phyloP scores from a whole-genome alignment of 1,284 basidiomycete genomes.

The Cryptococcus sp. region DNA sequence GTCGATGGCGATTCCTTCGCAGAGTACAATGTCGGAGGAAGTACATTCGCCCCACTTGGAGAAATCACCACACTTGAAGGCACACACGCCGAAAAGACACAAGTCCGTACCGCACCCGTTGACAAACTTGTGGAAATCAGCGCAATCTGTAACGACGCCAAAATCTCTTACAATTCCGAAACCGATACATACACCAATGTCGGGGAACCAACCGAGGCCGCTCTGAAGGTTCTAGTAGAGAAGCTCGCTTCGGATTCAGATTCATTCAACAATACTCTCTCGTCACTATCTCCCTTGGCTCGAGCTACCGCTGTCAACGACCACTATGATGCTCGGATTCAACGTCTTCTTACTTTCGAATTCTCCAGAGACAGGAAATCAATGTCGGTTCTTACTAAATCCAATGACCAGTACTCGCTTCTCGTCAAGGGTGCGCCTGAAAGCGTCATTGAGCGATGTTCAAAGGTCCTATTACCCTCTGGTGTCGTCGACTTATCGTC shows the following conservation, averaged over 20 bases:
- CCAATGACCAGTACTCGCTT: constrained; percentile 58
- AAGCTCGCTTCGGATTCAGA: constrained; percentile 60
- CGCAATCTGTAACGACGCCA: constrained; percentile 88
- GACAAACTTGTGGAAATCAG: constrained; percentile 81
- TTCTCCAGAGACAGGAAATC: constrained; percentile 98
- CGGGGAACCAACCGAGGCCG: constrained; percentile 96
- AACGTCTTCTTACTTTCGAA: constrained; percentile 87
- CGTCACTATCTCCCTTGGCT: constrained; percentile 56
- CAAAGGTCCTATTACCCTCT: constrained; percentile 65
- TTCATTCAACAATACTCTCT: constrained; percentile 54
- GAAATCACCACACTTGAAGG: constrained; percentile 62
- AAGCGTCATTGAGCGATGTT: constrained; percentile 84
- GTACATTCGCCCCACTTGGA: constrained; percentile 81
- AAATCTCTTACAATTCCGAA: constrained; percentile 82
- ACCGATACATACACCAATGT: constrained; percentile 75
- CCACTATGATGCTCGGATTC: constrained; percentile 67
- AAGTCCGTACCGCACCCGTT: constrained; percentile 66
- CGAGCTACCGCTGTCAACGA: constrained; percentile 82
- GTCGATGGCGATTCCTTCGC: constrained; percentile 56
- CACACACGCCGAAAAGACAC: constrained; percentile 54
- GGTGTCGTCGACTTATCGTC: constrained; percentile 59
- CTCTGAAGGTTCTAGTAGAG: constrained; percentile 87
- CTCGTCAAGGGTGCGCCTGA: constrained; percentile 97
- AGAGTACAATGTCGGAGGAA: constrained; percentile 79
- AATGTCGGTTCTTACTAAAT: constrained; percentile 88